Evolutionary conservation across 1,284 basidiomycete species (phyloP).

Genomic region (Trichosporon sp.): DNA sequence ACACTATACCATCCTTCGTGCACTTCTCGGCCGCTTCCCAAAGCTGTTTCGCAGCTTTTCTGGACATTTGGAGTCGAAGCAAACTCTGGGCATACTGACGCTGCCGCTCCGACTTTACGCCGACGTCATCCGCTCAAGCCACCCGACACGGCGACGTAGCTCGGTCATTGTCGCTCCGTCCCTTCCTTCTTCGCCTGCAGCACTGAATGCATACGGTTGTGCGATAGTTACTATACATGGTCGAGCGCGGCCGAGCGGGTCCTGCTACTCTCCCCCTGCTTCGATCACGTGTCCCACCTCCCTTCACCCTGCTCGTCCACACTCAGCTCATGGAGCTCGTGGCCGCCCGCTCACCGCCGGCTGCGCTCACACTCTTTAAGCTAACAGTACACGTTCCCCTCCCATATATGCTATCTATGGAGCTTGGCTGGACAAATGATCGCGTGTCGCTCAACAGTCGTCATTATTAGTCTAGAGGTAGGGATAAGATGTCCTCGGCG

Average conservation of each 20-base stretch:
- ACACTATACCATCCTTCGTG: background rate
- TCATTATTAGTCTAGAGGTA: background rate
- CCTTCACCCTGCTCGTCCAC: no score
- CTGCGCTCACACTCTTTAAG: no score
- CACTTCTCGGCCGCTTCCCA: no score
- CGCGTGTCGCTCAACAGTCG: background rate
- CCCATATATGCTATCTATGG: background rate
- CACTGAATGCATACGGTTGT: slow-evolving; percentile 10
- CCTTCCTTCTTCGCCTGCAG: background rate
- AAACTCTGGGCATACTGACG: background rate
- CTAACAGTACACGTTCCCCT: no score
- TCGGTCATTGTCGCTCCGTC: background rate
- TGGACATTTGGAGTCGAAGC: no score
- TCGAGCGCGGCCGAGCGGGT: slow-evolving; percentile 15
- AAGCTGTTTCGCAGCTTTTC: no score
- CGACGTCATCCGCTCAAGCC: slow-evolving; percentile 1
- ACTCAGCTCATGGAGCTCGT: no score
- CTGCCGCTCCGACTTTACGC: background rate
- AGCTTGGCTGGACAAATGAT: background rate
- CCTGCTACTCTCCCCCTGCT: background rate
- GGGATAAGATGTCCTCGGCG: background rate
- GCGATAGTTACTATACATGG: background rate
- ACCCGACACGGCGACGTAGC: background rate
- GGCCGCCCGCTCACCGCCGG: no score
- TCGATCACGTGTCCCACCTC: no score